Evolutionary conservation across 495 filamentous ascomycete genomes (phyloP).

Genomic region (Ramalina peruviana): DNA sequence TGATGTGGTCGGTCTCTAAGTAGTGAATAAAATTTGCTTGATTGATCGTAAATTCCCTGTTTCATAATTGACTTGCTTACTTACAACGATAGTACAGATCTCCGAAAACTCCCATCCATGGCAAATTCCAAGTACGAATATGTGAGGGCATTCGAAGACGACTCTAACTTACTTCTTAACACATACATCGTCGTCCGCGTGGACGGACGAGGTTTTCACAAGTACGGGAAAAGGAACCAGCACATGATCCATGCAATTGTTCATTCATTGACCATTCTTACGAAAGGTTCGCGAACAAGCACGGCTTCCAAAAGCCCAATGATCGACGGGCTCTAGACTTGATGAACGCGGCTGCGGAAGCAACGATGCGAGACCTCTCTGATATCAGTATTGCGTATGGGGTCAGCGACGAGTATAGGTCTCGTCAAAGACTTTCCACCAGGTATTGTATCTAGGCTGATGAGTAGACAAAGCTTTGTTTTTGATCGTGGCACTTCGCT

Average conservation of each 20-base stretch:
- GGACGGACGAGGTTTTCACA: conserved; percentile 85
- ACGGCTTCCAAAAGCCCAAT: conserved; percentile 83
- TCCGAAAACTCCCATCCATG: conserved; percentile 24
- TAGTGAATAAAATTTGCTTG: too few relatives aligned
- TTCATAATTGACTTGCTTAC: too few relatives aligned
- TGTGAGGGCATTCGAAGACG: conserved; percentile 76
- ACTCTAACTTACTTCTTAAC: conserved; percentile 64
- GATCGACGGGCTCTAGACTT: conserved; percentile 75
- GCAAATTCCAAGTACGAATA: conserved; percentile 80
- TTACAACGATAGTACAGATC: too few relatives aligned
- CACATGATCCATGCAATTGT: neutral
- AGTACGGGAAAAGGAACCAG: conserved; percentile 33
- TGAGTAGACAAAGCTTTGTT: conserved; percentile 49
- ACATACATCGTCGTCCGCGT: conserved; percentile 91
- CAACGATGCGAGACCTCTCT: conserved; percentile 68
- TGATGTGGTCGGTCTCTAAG: neutral
- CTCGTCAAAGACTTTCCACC: neutral
- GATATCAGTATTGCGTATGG: conserved; percentile 84
- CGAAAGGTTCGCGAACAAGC: conserved; percentile 64
- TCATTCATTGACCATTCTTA: neutral
- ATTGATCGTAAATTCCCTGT: too few relatives aligned
- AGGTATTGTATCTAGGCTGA: neutral
- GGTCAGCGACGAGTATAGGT: conserved; percentile 89
- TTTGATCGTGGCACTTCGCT: conserved; percentile 66
- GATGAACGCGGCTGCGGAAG: conserved; percentile 83